Evolutionary conservation across 2,329 filamentous ascomycete genomes (phyloP), one percentile per base, ranked within the genome.

Genomic region (Cucurbitaria berberidis): DNA sequence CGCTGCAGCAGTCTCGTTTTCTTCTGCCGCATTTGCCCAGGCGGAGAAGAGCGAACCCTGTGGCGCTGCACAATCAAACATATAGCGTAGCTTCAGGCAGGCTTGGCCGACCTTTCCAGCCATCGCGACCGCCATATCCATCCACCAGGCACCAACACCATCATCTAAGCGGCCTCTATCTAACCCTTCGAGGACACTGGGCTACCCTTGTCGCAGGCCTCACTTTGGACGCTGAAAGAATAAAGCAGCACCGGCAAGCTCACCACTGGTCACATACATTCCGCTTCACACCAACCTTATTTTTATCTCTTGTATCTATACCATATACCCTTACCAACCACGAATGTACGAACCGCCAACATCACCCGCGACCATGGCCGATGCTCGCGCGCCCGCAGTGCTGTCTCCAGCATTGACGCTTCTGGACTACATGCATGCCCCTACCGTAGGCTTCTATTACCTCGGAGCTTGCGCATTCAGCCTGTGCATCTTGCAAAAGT

Each of bases 371-470:
- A 62, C 40, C 29, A 64, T 67, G 59, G 55, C 55, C 1, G 44
- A 30, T 7, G 38, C 57, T 34, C 29, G 34, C 3, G 41, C 56
- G 15, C 40, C 48, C 9, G 45, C 58, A 30, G 30, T 59, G 21
- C 59, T 64, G 19, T 53, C 55, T 26, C 51, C 64, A 16, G 65
- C 66, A 21, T 66, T 69, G 63, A 56, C 49, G n/a, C 57, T 73
- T 5, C 54, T 74, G 29, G 58, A 70, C 47, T 73, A 74, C 38
- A 62, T 70, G 56, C 69, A 74, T 27, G 72, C 70, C 9, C 72
- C 72, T 0, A 48, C 59, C 0, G 63, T 73, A 2, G 70, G 62
- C 11, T 68, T 69, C 43, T 72, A 69, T 62, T 73, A 63, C 38
- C 42, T 73, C 8, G 67, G 57, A 34, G 63, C 69, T 10, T 55